Conservation (phyloP, 1,284 basidiomycete genomes). For the Malassezia restricta region DNA sequence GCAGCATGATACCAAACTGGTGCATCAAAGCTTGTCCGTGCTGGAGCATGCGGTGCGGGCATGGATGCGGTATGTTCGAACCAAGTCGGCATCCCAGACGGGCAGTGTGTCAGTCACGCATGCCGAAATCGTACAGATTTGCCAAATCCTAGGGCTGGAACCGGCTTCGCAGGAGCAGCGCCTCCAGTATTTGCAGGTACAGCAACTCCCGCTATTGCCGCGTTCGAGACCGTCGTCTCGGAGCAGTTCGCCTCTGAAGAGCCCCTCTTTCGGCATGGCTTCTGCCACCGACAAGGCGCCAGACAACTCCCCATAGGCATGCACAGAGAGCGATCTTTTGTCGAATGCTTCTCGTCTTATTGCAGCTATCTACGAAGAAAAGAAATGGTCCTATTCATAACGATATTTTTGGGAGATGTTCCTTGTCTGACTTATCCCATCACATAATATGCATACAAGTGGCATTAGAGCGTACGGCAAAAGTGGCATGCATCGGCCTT, state of each 20-base stretch:
- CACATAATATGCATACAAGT: no score
- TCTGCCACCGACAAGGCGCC: no score
- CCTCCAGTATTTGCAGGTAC: slow-evolving; percentile 1
- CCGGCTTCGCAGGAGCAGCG: slow-evolving; percentile 1
- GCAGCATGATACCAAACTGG: not conserved
- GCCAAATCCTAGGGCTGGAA: not conserved
- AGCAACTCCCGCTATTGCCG: slow-evolving; percentile 6
- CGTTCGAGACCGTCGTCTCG: slow-evolving; percentile 3
- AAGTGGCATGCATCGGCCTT: slow-evolving; percentile 5
- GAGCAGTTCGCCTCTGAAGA: not conserved
- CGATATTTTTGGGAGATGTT: no score
- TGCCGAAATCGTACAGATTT: slow-evolving; percentile 1
- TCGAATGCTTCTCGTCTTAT: no score
- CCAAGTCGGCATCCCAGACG: not conserved
- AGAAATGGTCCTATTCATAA: no score
- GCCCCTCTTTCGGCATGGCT: no score
- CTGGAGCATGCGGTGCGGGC: slow-evolving; percentile 7
- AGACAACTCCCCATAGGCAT: no score
- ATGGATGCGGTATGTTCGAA: slow-evolving; percentile 4
- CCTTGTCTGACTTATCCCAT: no score
- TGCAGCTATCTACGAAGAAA: no score
- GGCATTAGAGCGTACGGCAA: slow-evolving; percentile 11
- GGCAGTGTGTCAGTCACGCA: not conserved
- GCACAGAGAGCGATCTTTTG: no score
- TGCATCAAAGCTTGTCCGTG: slow-evolving; percentile 3